Conservation (phyloP, 2,329 filamentous ascomycete species). For the Penicillium sumatraense region DNA sequence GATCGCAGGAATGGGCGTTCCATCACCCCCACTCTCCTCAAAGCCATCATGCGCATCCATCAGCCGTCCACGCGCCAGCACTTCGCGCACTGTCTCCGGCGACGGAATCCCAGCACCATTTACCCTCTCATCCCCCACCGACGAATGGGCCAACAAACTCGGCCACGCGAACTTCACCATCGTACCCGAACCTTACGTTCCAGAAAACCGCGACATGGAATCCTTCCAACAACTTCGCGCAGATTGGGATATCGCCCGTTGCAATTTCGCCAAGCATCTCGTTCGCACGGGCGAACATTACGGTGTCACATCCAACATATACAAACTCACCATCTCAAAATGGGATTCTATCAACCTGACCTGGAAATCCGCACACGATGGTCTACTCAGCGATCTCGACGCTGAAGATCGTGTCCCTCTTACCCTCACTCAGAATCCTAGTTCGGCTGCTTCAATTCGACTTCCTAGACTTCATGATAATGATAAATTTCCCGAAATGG, state of each 20-base stretch:
- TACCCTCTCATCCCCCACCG: constrained; percentile 66
- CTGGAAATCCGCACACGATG: constrained; percentile 74
- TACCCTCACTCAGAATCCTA: constrained; percentile 50
- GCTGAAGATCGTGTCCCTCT: constrained; percentile 40
- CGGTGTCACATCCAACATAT: constrained; percentile 85
- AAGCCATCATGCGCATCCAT: constrained; percentile 81
- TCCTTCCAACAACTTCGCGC: constrained; percentile 68
- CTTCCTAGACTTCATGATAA: constrained; percentile 53
- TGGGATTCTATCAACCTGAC: constrained; percentile 78
- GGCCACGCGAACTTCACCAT: constrained; percentile 96
- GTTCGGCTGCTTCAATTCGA: constrained; percentile 49
- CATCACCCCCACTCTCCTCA: constrained; percentile 76
- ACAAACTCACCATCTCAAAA: constrained; percentile 82
- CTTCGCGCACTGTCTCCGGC: constrained; percentile 48
- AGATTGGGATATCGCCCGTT: constrained; percentile 82
- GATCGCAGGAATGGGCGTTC: constrained; percentile 50
- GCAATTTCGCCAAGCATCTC: constrained; percentile 87
- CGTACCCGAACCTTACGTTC: constrained; percentile 76
- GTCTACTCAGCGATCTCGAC: constrained; percentile 60
- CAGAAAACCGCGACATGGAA: constrained; percentile 64
- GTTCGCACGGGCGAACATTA: constrained; percentile 90
- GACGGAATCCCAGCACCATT: constrained; percentile 57
- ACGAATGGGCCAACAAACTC: constrained; percentile 82
- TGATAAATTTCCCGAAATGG: constrained; percentile 85
- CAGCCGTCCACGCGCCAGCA: constrained; percentile 54